Evolutionary conservation across 306 rosid species (phyloP).

Genomic region (Sesbania bispinosa): DNA sequence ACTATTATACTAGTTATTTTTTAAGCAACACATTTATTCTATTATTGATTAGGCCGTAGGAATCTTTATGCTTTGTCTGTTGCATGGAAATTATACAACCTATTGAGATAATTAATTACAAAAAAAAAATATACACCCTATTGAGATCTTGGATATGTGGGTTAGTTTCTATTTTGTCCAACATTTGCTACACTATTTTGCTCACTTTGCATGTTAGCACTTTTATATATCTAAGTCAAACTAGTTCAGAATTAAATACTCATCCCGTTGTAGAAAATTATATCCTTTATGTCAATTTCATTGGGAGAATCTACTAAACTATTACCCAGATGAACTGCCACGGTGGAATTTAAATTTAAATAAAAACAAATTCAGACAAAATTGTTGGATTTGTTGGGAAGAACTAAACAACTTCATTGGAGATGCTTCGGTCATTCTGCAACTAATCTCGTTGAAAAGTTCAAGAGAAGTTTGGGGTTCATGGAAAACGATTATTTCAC

Average conservation of each 20-base stretch:
- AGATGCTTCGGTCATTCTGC: not conserved
- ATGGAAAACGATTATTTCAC: not conserved
- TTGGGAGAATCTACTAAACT: constrained; percentile 12
- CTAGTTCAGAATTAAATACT: constrained; percentile 14
- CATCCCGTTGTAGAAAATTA: not conserved
- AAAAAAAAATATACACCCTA: no score
- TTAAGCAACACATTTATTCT: not conserved
- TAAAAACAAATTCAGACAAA: not conserved
- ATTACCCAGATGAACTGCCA: not conserved
- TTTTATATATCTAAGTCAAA: constrained; percentile 9
- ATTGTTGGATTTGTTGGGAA: not conserved
- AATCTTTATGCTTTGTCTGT: constrained; percentile 8
- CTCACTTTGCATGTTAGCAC: not conserved
- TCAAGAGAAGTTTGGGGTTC: not conserved
- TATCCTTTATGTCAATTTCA: not conserved
- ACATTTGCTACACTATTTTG: not conserved
- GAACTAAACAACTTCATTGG: not conserved
- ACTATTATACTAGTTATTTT: not conserved
- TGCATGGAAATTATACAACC: constrained; percentile 15
- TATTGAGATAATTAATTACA: no score
- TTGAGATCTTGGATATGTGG: not conserved
- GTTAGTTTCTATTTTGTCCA: not conserved
- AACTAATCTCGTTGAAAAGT: constrained; percentile 6
- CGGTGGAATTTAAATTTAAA: not conserved
- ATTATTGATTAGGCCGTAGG: constrained; percentile 4